phyloP scores from a whole-genome alignment of 257 asterid species.

The Apocynum venetum region DNA sequence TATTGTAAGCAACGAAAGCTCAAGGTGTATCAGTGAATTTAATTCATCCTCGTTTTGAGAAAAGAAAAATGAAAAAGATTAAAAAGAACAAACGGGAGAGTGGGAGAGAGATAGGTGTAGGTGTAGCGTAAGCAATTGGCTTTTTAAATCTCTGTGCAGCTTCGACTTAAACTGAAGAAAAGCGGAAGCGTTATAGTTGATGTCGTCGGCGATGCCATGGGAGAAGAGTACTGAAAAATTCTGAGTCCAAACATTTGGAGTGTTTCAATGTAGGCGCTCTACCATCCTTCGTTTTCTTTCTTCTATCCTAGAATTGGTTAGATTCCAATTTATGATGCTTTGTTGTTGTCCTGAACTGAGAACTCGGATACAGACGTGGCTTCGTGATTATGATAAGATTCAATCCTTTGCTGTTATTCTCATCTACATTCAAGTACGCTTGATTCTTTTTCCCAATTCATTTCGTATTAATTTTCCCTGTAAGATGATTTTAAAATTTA shows the following conservation, averaged over 20 bases:
- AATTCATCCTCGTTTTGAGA: neutral
- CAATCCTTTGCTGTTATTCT: slow-evolving; percentile 74
- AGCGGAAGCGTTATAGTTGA: neutral
- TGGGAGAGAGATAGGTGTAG: neutral
- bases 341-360: slow-evolving; percentile 57
- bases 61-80: neutral
- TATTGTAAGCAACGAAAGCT: neutral
- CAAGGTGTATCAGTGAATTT: neutral
- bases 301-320: neutral
- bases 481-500: neutral
- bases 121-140: neutral
- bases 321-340: slow-evolving; percentile 45
- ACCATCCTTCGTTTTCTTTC: neutral
- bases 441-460: neutral
- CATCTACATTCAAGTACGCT: slow-evolving; percentile 53
- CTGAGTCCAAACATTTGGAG: neutral
- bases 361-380: slow-evolving; percentile 61
- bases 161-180: slow-evolving; percentile 7
- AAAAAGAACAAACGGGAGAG: neutral
- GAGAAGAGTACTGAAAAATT: neutral
- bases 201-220: neutral
- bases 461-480: neutral
- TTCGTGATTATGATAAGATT: slow-evolving; percentile 80
- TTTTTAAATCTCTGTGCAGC: neutral
- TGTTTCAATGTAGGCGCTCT: slow-evolving; percentile 2